A percentile compares a stretch with the other conserved stretches of the same genome.
Conservation (phyloP, 192 early-diverging fungal genomes). For the Podila verticillata region DNA sequence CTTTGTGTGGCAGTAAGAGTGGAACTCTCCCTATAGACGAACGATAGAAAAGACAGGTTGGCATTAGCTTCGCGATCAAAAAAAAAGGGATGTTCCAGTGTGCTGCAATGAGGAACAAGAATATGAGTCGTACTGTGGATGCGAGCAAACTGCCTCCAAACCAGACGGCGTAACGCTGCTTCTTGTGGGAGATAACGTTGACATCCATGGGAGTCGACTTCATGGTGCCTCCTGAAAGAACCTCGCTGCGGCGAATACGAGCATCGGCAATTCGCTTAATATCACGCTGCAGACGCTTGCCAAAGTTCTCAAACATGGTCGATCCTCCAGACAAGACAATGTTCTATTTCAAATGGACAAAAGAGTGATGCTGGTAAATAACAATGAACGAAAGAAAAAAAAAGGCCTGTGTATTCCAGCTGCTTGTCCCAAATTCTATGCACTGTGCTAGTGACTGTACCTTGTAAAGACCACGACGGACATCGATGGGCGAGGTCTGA, state of each 20-base stretch:
- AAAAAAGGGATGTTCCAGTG: neutral
- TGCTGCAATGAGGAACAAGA: too few relatives aligned
- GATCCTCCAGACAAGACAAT: slow-evolving; percentile 99
- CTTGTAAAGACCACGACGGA: slow-evolving; percentile 95
- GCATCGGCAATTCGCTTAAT: slow-evolving; percentile 88
- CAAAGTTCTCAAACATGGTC: slow-evolving; percentile 99
- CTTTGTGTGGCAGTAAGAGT: slow-evolving; percentile 94
- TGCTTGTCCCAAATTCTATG: too few relatives aligned
- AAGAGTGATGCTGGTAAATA: neutral
- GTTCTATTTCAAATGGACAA: slow-evolving; percentile 66
- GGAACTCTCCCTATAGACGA: slow-evolving; percentile 81
- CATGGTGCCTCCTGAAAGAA: slow-evolving; percentile 72
- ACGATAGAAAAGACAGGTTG: neutral
- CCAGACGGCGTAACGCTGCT: slow-evolving; percentile 99
- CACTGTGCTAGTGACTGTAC: slow-evolving; percentile 29
- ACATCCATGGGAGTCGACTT: slow-evolving; percentile 91
- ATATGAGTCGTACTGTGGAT: slow-evolving; percentile 72
- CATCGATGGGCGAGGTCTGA: slow-evolving; percentile 97
- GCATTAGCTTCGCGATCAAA: neutral
- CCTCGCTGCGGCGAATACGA: slow-evolving; percentile 78
- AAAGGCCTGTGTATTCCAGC: neutral
- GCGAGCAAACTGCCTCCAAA: slow-evolving; percentile 96
- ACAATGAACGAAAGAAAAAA: slow-evolving; percentile 6
- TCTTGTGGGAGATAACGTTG: slow-evolving; percentile 97
- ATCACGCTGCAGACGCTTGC: slow-evolving; percentile 92